Conservation (phyloP, 495 filamentous ascomycete genomes). For the Penicillium lagena region DNA sequence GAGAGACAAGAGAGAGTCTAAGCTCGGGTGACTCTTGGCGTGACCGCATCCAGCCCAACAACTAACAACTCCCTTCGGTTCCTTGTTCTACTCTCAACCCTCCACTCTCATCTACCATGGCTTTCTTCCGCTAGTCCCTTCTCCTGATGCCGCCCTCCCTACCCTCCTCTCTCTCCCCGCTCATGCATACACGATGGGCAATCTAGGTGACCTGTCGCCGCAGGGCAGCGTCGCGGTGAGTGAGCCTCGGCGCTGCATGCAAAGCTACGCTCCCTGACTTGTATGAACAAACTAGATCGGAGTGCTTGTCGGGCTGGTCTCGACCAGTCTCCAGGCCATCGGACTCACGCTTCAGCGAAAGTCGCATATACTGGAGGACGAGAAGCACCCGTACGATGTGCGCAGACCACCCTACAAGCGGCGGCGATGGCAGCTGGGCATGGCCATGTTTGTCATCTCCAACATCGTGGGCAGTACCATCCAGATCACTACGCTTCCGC, state of each 20-base stretch:
- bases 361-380: constrained; percentile 95
- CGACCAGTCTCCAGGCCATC: constrained; percentile 88
- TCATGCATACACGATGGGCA: constrained; percentile 53
- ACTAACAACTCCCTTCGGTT: constrained; percentile 8
- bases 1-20: constrained; percentile 15
- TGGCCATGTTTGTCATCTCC: constrained; percentile 92
- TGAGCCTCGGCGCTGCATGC: constrained; percentile 2
- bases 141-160: constrained; percentile 14
- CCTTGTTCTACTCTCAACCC: constrained; percentile 4
- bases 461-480: constrained; percentile 94
- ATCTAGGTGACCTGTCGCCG: constrained; percentile 77
- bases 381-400: constrained; percentile 71
- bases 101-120: constrained; percentile 14
- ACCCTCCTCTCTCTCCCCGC: constrained; percentile 5
- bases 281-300: constrained; percentile 56
- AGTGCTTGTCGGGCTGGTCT: constrained; percentile 85
- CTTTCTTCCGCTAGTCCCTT: constrained; percentile 11
- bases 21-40: constrained; percentile 23
- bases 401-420: constrained; percentile 84
- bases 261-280: constrained; percentile 6
- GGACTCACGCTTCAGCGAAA: constrained; percentile 98
- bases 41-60: constrained; percentile 15
- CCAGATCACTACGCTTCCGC: constrained; percentile 92
- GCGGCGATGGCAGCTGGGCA: constrained; percentile 93
- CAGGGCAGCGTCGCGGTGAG: constrained; percentile 80